Conservation (phyloP, 768 basidiomycete genomes). For the Amanita inopinata region DNA sequence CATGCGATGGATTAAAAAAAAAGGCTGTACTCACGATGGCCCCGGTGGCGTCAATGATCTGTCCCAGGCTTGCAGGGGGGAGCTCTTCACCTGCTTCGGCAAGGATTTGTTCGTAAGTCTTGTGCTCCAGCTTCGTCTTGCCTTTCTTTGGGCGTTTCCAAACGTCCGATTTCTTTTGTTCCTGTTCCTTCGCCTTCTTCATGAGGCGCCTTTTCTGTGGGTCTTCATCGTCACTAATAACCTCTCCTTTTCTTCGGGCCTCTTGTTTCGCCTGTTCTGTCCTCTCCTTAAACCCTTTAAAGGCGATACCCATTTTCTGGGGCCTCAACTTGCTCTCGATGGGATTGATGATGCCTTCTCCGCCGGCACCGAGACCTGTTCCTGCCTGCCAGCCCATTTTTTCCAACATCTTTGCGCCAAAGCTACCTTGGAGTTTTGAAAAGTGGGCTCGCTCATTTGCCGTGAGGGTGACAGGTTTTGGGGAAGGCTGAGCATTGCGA, state of each 20-base stretch:
- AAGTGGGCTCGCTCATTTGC: conserved; percentile 75
- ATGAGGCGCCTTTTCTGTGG: conserved; percentile 35
- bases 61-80: conserved; percentile 51
- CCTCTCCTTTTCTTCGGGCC: conserved; percentile 64
- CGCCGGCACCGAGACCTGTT: conserved; percentile 61
- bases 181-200: conserved; percentile 44
- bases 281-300: conserved; percentile 80
- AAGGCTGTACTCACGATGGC: conserved; percentile 55
- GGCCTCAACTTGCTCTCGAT: conserved; percentile 80
- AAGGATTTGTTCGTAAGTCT: conserved; percentile 94
- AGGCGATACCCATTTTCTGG: conserved; percentile 81
- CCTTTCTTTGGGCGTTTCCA: conserved; percentile 86
- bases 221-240: conserved; percentile 60
- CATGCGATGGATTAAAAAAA: conserved; percentile 6
- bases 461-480: conserved; percentile 45
- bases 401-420: conserved; percentile 83
- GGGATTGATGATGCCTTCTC: conserved; percentile 82
- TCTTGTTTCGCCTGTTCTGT: conserved; percentile 79
- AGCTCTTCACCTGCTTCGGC: conserved; percentile 71
- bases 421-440: conserved; percentile 59
- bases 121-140: conserved; percentile 83
- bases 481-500: conserved; percentile 37
- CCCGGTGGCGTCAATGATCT: conserved; percentile 92
- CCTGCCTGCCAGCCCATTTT: conserved; percentile 96
- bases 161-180: conserved; percentile 57